A percentile compares a stretch with the other conserved stretches of the same genome.
phyloP scores from a whole-genome alignment of 2,329 filamentous ascomycete genomes.

The Rhynchosporium agropyri region DNA sequence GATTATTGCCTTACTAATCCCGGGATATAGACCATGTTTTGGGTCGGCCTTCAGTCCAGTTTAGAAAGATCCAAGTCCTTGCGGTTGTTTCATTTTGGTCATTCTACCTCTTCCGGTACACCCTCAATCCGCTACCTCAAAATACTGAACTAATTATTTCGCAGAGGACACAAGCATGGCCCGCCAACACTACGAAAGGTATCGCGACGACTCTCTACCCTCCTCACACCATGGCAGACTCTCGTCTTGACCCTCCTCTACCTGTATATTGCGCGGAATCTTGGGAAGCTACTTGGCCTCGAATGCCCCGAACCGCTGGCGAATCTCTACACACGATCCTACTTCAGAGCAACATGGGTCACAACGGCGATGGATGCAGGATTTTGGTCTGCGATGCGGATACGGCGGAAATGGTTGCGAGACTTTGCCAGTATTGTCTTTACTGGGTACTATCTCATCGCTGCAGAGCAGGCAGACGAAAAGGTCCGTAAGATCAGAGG shows the following conservation, averaged over 20 bases:
- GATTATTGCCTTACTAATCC: conserved; percentile 1
- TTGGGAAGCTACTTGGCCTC: conserved; percentile 87
- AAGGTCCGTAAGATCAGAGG: conserved; percentile 91
- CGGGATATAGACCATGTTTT: conserved; percentile 75
- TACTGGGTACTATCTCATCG: conserved; percentile 86
- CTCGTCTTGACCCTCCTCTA: conserved; percentile 86
- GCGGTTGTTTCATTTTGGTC: conserved; percentile 92
- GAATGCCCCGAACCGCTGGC: conserved; percentile 92
- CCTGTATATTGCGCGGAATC: conserved; percentile 89
- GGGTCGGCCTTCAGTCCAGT: conserved; percentile 86
- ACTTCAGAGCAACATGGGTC: conserved; percentile 96
- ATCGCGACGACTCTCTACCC: conserved; percentile 69
- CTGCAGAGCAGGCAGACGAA: conserved; percentile 92
- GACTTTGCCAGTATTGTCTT: conserved; percentile 84
- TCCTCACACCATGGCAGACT: conserved; percentile 86
- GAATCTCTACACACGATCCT: conserved; percentile 89
- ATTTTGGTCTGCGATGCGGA: conserved; percentile 98
- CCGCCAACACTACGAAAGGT: conserved; percentile 74
- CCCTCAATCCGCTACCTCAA: conserved; percentile 19
- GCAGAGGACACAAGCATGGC: conserved; percentile 82
- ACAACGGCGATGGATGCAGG: conserved; percentile 93
- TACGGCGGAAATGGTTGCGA: conserved; percentile 76
- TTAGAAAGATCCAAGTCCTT: conserved; percentile 89
- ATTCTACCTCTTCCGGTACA: conserved; percentile 75
- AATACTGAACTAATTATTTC: conserved; percentile 18